Percentiles rank a stretch among this genome's conserved stretches.
phyloP scores from a whole-genome alignment of 495 filamentous ascomycete genomes.

The Cudoniella acicularis region DNA sequence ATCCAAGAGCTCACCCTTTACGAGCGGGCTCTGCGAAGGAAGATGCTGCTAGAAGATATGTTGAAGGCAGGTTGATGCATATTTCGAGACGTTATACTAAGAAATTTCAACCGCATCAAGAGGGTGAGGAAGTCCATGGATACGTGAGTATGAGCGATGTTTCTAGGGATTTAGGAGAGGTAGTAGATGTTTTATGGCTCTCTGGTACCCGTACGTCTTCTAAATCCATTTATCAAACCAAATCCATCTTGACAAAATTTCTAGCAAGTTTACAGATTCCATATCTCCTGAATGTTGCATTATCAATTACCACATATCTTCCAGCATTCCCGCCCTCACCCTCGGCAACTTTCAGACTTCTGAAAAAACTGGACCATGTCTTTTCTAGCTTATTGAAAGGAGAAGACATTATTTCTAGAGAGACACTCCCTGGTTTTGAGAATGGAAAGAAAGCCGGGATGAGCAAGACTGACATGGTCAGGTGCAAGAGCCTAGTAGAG shows the following conservation, averaged over 20 bases:
- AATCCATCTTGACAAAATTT: conserved; percentile 7
- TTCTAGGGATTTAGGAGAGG: conserved; percentile 61
- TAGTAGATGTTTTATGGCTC: conserved; percentile 78
- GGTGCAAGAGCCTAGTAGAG: conserved; percentile 74
- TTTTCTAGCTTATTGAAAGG: conserved; percentile 71
- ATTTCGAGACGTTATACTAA: conserved; percentile 72
- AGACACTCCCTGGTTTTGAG: conserved; percentile 63
- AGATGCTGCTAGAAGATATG: conserved; percentile 65
- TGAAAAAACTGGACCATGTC: conserved; percentile 73
- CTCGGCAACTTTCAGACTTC: conserved; percentile 56
- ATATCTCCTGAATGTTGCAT: conserved; percentile 73
- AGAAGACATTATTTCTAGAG: conserved; percentile 59
- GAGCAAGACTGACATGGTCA: conserved; percentile 75
- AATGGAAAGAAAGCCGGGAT: conserved; percentile 44
- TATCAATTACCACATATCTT: conserved; percentile 62
- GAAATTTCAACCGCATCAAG: conserved; percentile 57
- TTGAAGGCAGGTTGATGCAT: conserved; percentile 57
- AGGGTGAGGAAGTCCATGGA: conserved; percentile 40
- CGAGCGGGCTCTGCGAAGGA: conserved; percentile 73
- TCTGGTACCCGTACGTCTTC: conserved; percentile 71
- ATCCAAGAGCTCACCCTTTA: conserved; percentile 60
- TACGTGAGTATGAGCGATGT: conserved; percentile 69
- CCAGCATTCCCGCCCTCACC: conserved; percentile 64
- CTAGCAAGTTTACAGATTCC: conserved; percentile 74
- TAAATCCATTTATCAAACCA: neutral